Base-by-base conservation (phyloP, 371 early-diverging fungal genomes). In the Capniomyces stellatus region DNA sequence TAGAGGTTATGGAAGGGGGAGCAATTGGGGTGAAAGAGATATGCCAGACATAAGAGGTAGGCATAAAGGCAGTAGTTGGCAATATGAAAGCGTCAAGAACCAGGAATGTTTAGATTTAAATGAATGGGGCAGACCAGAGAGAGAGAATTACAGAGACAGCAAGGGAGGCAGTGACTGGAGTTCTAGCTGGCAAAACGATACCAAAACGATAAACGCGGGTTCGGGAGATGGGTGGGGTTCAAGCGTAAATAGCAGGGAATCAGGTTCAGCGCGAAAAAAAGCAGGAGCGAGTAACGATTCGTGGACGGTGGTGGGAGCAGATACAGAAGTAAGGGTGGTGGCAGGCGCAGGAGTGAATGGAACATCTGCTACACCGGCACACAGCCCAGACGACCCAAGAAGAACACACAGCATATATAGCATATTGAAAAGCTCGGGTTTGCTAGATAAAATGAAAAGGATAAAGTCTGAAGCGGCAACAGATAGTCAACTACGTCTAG, bases 331-430 rank as follows among this genome's bases (percentile, higher is more conserved):
- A 44, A 25, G 10, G 4, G 19, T 10, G 12, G 10, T 10, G 4
- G 21, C 44, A 22, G 44, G 22, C 8, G 25, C 44, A 12, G 22
- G 8, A 12, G 25, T 4, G 21, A 44, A n/a, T n/a, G 44, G 21
- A 44, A 76, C 40, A 70, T n/a, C n/a, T n/a, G n/a, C 72, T 51
- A 75, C 74, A 28, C 68, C 72, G 4, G 65, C 72, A 28, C 68
- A 67, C 28, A 83, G 83, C 51, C 85, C 85, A 0, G 87, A 87
- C 52, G 78, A 79, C 52, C 86, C 86, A 2, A 63, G 72, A 10
- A 75, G 86, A 19, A 80, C 81, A 10, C 74, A 71, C 55, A 68
- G 68, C 41, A 83, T 87, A 21, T 78, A 74, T 53, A 64, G 73
- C 28, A 74, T 74, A 0, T 58, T 87, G 2, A 58, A 71, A 28